These are phyloP conservation scores for Suillus placidus DNA, from an alignment of 768 basidiomycete genomes.

Conservation along the genomic window DNA sequence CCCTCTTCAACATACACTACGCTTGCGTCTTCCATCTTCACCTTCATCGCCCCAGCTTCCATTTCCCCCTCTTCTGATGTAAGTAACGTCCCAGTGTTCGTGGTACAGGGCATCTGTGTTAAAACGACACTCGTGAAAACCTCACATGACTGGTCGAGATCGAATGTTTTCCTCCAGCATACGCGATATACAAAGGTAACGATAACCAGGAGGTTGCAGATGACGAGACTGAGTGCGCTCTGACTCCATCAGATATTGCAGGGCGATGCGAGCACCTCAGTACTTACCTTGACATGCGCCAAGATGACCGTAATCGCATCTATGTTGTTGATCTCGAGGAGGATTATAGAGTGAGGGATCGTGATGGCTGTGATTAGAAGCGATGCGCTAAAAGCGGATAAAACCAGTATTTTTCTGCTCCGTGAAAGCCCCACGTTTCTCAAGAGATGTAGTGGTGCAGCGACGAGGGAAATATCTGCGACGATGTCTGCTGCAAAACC, in stretches of 20 bases:
- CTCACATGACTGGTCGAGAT: slow-evolving; percentile 12
- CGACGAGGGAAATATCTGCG: slow-evolving; percentile 24
- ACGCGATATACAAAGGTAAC: slow-evolving; percentile 23
- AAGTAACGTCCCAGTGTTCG: background rate
- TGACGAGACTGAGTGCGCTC: slow-evolving; percentile 26
- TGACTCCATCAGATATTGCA: slow-evolving; percentile 7
- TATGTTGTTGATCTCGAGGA: slow-evolving; percentile 10
- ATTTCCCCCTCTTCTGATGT: background rate
- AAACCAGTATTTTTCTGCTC: slow-evolving; percentile 22
- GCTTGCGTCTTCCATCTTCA: background rate
- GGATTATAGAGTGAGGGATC: slow-evolving; percentile 18
- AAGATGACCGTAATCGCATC: slow-evolving; percentile 16
- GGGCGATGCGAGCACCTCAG: background rate
- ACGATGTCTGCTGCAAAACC: slow-evolving; percentile 20
- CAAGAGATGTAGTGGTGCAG: slow-evolving; percentile 20
- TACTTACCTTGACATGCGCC: slow-evolving; percentile 26
- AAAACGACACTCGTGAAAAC: background rate
- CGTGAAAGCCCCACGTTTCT: slow-evolving; percentile 11
- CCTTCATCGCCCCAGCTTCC: background rate
- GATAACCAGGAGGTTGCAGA: slow-evolving; percentile 32
- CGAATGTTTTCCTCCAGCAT: slow-evolving; percentile 5
- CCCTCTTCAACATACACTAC: background rate
- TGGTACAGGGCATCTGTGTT: background rate
- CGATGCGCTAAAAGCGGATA: slow-evolving; percentile 24
- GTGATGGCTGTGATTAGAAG: slow-evolving; percentile 21